phyloP scores from a whole-genome alignment of 768 basidiomycete species.

The Suillus ampliporus region DNA sequence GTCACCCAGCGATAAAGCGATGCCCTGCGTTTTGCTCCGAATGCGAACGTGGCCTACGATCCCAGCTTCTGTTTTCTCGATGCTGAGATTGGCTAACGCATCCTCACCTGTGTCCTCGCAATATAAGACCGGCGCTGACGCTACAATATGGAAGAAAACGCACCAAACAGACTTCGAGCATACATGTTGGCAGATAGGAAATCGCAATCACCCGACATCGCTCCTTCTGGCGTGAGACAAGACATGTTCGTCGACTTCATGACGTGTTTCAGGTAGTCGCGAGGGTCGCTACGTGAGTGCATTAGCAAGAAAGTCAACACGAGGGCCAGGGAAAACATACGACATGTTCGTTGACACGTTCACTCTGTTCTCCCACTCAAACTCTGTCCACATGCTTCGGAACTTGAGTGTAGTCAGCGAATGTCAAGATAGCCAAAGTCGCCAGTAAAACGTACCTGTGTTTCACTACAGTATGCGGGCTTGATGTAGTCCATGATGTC shows the following conservation, averaged over 20 bases:
- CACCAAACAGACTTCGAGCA: constrained; percentile 91
- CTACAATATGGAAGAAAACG: constrained; percentile 35
- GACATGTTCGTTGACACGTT: constrained; percentile 86
- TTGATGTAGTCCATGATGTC: constrained; percentile 13
- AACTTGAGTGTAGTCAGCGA: background rate
- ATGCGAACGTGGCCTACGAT: constrained; percentile 96
- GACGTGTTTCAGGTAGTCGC: constrained; percentile 90
- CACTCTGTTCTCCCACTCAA: constrained; percentile 99
- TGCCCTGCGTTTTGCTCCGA: constrained; percentile 97
- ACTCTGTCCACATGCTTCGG: constrained; percentile 99
- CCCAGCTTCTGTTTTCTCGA: constrained; percentile 85
- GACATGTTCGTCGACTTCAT: constrained; percentile 99
- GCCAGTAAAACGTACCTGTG: constrained; percentile 71
- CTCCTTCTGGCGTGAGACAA: constrained; percentile 88
- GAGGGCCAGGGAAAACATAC: constrained; percentile 52
- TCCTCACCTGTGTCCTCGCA: constrained; percentile 75
- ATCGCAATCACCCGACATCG: constrained; percentile 93
- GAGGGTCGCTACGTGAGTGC: constrained; percentile 67
- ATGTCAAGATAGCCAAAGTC: background rate
- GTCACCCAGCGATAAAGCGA: constrained; percentile 93
- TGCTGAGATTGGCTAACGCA: constrained; percentile 91
- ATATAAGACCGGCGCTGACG: background rate
- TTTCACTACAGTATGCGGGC: constrained; percentile 91
- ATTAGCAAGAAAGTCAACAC: constrained; percentile 1
- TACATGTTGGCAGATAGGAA: constrained; percentile 98